Evolutionary conservation across 2,329 filamentous ascomycete species (phyloP), one percentile per base, ranked within the genome.

Genomic region (Neocatenulostroma microsporum): DNA sequence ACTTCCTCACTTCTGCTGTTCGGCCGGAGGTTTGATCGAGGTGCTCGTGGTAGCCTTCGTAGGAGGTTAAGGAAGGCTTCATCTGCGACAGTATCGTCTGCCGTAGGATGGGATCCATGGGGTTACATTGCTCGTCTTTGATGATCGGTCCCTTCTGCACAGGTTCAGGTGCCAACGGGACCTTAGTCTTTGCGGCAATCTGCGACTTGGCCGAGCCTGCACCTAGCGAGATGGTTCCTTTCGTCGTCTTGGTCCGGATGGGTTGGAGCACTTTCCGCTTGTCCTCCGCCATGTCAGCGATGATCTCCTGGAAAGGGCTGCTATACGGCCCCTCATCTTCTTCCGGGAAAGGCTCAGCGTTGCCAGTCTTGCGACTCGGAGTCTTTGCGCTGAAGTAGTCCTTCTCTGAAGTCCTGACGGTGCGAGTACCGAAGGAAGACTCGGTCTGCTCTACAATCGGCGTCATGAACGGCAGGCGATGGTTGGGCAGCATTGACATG

Each of bases 381-480:
- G 86, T 93, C 62, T 91, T 94, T 32, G 77, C 72, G 36, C 71
- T 72, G 52, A 78, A 67, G 59, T 73, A 73, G 47, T 73, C 72
- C 58, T 74, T 73, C 24, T 51, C 31, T 49, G 68, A 68, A 37
- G 69, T 56, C 46, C 70, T 63, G 35, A 76, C 71, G 19, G 74
- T 78, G 4, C 75, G 73, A 27, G 81, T 63, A 23, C 81, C 81
- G 4, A 96, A 65, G 1, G 88, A 95, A 9, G 80, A 83, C 62
- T 98, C 91, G 0, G 91, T 98, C 51, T 86, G 80, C 61, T 98
- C 91, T 1, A 91, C 89, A 48, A 98, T 98, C 2, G 91, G 91
- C 0, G 91, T 98, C 91, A 98, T 96, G 60, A 96, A 98, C 3
- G 89, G 91, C 8, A 96, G 70, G 37, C 88, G 81, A 62, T 88